phyloP scores from a whole-genome alignment of 1,284 basidiomycete species.

The Coniophora puteana region DNA sequence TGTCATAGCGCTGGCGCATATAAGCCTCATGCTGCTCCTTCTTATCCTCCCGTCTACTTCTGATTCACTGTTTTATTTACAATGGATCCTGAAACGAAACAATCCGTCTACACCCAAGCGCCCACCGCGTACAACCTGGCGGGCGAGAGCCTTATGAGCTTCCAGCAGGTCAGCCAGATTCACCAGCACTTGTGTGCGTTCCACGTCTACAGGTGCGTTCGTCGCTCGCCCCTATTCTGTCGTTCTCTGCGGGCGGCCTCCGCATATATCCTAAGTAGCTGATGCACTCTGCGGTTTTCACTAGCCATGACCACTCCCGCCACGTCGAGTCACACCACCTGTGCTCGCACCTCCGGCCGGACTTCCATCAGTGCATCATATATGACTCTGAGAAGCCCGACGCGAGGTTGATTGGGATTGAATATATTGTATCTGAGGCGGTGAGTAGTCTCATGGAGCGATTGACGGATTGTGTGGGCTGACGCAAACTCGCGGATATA shows the following conservation, averaged over 20 bases:
- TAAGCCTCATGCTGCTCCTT: too few relatives aligned
- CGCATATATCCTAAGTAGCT: not conserved
- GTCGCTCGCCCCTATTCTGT: too few relatives aligned
- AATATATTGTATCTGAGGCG: slow-evolving; percentile 46
- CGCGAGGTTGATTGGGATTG: slow-evolving; percentile 48
- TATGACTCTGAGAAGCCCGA: slow-evolving; percentile 43
- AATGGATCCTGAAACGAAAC: slow-evolving; percentile 13
- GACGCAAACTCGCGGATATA: slow-evolving; percentile 7
- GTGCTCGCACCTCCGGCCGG: slow-evolving; percentile 22
- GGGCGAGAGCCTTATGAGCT: slow-evolving; percentile 39
- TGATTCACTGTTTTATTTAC: slow-evolving; percentile 3
- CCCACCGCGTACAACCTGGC: slow-evolving; percentile 23
- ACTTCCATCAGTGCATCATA: slow-evolving; percentile 33
- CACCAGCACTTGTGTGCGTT: slow-evolving; percentile 48
- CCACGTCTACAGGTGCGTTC: slow-evolving; percentile 31
- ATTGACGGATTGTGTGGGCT: not conserved
- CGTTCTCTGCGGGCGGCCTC: not conserved
- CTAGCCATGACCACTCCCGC: slow-evolving; percentile 30
- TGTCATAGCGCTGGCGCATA: too few relatives aligned
- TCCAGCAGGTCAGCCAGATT: slow-evolving; percentile 41
- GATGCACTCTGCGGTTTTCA: not conserved
- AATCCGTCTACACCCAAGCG: slow-evolving; percentile 5
- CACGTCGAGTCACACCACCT: slow-evolving; percentile 30
- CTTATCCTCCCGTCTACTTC: too few relatives aligned
- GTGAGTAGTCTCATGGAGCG: slow-evolving; percentile 10